A percentile compares a stretch with the other conserved stretches of the same genome.
These are phyloP conservation scores for Sextonia rubra DNA, from an alignment of 164 flowering plant genomes.

Conservation along the genomic window DNA sequence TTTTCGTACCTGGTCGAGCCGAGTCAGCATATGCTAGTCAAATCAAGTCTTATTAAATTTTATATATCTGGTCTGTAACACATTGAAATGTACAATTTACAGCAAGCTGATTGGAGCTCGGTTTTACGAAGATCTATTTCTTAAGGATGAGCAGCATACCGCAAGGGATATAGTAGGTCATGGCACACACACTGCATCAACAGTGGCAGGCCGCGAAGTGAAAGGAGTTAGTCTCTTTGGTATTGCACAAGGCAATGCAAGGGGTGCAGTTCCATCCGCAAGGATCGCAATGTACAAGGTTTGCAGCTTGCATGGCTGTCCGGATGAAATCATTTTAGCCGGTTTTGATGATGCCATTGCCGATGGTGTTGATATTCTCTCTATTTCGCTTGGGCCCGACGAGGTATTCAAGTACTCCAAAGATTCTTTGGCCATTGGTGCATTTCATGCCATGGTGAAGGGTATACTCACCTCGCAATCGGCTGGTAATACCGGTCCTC, in stretches of 20 bases:
- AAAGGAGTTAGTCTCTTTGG: slow-evolving; percentile 53
- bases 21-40: background rate
- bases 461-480: slow-evolving; percentile 63
- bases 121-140: background rate
- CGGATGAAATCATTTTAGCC: slow-evolving; percentile 63
- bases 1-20: background rate
- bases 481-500: slow-evolving; percentile 75
- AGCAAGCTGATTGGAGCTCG: slow-evolving; percentile 51
- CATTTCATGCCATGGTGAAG: slow-evolving; percentile 68
- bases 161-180: slow-evolving; percentile 50
- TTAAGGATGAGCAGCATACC: background rate
- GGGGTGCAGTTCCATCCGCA: slow-evolving; percentile 75
- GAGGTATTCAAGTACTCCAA: slow-evolving; percentile 11
- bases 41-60: background rate
- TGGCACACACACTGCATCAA: slow-evolving; percentile 87
- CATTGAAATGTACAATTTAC: background rate
- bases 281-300: slow-evolving; percentile 79
- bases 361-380: slow-evolving; percentile 81
- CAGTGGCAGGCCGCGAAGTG: slow-evolving; percentile 48
- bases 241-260: slow-evolving; percentile 57
- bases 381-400: slow-evolving; percentile 57
- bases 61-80: background rate
- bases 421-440: slow-evolving; percentile 56
- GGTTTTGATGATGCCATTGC: slow-evolving; percentile 75
- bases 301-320: slow-evolving; percentile 64